phyloP scores from a whole-genome alignment of 441 rosid species.

The Eutrema salsugineum region DNA sequence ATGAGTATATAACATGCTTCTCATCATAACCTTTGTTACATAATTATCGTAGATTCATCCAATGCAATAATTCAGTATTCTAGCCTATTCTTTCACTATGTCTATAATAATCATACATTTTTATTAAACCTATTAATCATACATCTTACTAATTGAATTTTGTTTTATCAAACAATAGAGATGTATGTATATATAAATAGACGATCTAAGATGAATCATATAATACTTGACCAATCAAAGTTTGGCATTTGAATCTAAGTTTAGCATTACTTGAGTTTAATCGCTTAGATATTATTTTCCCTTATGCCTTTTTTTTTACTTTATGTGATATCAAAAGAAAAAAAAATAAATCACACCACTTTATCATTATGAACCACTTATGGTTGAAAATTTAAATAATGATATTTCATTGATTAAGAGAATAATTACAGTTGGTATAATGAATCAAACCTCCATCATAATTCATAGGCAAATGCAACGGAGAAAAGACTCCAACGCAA shows the following conservation, averaged over 20 bases:
- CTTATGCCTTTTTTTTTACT: background rate
- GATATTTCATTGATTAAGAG: slow-evolving; percentile 6
- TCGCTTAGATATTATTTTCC: background rate
- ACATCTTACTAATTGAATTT: background rate
- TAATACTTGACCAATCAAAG: background rate
- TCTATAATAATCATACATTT: background rate
- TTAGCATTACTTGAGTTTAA: background rate
- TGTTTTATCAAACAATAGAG: background rate
- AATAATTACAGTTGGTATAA: slow-evolving; percentile 12
- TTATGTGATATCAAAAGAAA: background rate
- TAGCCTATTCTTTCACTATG: background rate
- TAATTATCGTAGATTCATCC: background rate
- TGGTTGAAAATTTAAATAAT: background rate
- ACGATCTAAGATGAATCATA: background rate
- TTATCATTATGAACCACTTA: background rate
- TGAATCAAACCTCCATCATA: slow-evolving; percentile 12
- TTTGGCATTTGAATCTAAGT: background rate
- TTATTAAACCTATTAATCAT: no score
- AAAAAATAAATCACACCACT: background rate
- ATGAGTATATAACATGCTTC: background rate
- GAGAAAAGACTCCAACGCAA: background rate
- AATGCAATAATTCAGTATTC: background rate
- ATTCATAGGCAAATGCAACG: background rate
- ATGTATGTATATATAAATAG: background rate
- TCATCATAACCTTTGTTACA: background rate